phyloP scores from a whole-genome alignment of 2,329 filamentous ascomycete species.

The Samsoniella hepiali region DNA sequence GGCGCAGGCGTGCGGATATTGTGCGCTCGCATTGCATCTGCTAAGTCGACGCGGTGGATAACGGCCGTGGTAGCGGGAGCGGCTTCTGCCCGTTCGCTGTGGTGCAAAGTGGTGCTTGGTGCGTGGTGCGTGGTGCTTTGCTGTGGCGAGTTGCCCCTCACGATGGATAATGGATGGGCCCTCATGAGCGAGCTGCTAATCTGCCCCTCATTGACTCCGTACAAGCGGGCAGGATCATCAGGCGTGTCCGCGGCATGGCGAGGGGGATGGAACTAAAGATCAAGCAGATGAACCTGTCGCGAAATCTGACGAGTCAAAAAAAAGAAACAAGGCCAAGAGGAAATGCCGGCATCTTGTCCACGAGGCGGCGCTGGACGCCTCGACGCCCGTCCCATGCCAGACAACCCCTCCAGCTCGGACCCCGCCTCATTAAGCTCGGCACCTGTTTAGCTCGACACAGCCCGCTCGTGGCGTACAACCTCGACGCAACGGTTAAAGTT shows the following conservation, averaged over 20 bases:
- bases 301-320: background rate
- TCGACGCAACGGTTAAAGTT: background rate
- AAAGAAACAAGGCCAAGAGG: background rate
- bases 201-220: slow-evolving; percentile 4
- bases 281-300: background rate
- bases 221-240: background rate
- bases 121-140: background rate
- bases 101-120: background rate
- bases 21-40: slow-evolving; percentile 7
- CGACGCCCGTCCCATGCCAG: background rate
- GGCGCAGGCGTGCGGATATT: background rate
- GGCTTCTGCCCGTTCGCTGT: background rate
- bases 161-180: background rate
- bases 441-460: background rate
- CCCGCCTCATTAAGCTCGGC: slow-evolving; percentile 11
- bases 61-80: slow-evolving; percentile 3
- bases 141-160: background rate
- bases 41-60: slow-evolving; percentile 3
- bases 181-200: background rate
- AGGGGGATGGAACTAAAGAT: background rate
- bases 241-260: background rate
- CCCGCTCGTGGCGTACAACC: background rate
- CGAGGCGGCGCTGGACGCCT: background rate
- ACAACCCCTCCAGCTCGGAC: background rate
- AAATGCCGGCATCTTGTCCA: background rate